Conservation (phyloP, 2,329 filamentous ascomycete genomes). For the Neopestalotiopsis rosae region DNA sequence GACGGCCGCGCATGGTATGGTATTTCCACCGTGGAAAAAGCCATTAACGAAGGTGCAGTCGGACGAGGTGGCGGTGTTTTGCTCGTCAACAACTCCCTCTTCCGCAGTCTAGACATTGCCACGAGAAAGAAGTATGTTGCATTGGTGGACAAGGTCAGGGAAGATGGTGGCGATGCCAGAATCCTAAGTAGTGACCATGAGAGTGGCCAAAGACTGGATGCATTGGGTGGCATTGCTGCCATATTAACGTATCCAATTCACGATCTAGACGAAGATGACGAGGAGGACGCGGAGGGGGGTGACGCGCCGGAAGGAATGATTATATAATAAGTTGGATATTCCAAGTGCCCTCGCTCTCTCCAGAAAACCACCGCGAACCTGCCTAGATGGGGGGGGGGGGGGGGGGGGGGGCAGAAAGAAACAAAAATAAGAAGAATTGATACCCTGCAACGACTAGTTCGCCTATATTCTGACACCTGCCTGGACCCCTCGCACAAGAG, state of each 20-base stretch:
- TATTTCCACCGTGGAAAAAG: slow-evolving; percentile 77
- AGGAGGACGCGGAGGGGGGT: slow-evolving; percentile 43
- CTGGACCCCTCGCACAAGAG: no score
- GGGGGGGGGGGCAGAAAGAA: background rate
- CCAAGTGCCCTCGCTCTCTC: background rate
- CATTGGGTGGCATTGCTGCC: slow-evolving; percentile 85
- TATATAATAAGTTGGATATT: slow-evolving; percentile 29
- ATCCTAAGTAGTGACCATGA: slow-evolving; percentile 95
- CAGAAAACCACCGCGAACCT: background rate
- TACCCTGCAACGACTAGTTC: no score
- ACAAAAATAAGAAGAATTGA: no score
- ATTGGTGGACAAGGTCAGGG: slow-evolving; percentile 86
- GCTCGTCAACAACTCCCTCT: slow-evolving; percentile 85
- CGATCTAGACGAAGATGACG: slow-evolving; percentile 78
- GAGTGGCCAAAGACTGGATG: slow-evolving; percentile 84
- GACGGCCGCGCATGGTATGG: slow-evolving; percentile 94
- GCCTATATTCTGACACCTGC: no score
- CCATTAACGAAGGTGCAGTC: slow-evolving; percentile 86
- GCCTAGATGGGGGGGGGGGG: background rate
- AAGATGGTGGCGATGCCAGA: slow-evolving; percentile 83
- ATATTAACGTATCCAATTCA: slow-evolving; percentile 87
- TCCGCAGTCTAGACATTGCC: slow-evolving; percentile 80
- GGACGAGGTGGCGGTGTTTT: slow-evolving; percentile 84
- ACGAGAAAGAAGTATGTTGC: slow-evolving; percentile 81
- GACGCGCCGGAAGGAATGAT: slow-evolving; percentile 35